Base-by-base conservation (phyloP, 352 stramenopile genomes). In the Phytophthora quininea region DNA sequence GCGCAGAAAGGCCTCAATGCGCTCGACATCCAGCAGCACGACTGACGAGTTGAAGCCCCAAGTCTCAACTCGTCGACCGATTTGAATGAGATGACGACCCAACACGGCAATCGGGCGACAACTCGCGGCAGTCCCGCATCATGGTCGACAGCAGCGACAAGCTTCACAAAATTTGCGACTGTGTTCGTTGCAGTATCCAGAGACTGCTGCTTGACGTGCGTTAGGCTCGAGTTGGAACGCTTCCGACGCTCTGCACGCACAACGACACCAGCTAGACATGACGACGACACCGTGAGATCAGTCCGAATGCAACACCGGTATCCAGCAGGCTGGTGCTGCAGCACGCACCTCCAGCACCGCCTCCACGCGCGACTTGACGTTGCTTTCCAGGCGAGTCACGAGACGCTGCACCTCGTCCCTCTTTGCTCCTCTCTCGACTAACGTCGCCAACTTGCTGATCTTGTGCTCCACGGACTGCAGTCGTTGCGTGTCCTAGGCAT, bases 331-430 rank as follows among this genome's bases (percentile, higher is more conserved):
- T 52, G 29, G 15, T 42, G 15, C 30, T 47, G 12, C 7, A 48
- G 29, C 31, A 64, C 62, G 45, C 50, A 90, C 81, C 79, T 90
- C 79, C 0, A 87, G 73, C 15, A 90, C 67, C 8, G 77, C 73
- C 33, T 86, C 81, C 19, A 90, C 69, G 3, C 79, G 81, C 15
- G 62, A 55, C 57, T 87, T 88, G 9, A 90, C 58, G 38, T 71
- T 82, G 47, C 56, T 72, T 59, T 87, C 77, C 8, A 82, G 50
- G 24, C 73, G 72, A 35, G 76, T 70, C 2, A 90, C 43, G 24
- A 79, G 59, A n/a, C 67, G 64, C 40, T 82, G 61, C 9, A 86
- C 64, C 43, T 86, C 74, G 3, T 38, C 48, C 30, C 69, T 74
- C 24, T 88, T 77, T 4, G 63, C 58, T 6, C 55, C 38, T n/a